Evolutionary conservation across 257 asterid species (phyloP).

Genomic region (Petrea volubilis): DNA sequence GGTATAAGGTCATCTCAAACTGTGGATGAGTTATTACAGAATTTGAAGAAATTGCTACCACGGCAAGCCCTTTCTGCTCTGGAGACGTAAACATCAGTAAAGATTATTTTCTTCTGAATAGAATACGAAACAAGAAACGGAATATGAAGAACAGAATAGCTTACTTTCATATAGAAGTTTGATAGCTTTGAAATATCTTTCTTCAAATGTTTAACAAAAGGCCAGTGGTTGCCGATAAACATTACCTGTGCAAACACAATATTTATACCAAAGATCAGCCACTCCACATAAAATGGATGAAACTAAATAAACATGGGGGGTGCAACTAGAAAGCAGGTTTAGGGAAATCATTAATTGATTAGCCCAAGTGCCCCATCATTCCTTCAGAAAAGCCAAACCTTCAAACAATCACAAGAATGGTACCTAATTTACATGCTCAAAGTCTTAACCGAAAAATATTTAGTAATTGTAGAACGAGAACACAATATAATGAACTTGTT

Average conservation of each 20-base stretch:
- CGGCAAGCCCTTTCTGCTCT: conserved; percentile 92
- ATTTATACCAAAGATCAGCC: conserved; percentile 4
- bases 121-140: conserved; percentile 10
- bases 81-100: conserved; percentile 5
- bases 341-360: conserved; percentile 5
- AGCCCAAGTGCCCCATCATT: conserved; percentile 1
- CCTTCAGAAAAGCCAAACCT: neutral
- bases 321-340: conserved; percentile 11
- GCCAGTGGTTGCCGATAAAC: conserved; percentile 92
- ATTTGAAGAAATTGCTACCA: conserved; percentile 87
- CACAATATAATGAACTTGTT: too few species aligned
- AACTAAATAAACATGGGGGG: neutral
- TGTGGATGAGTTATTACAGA: conserved; percentile 79
- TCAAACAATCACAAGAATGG: too few species aligned
- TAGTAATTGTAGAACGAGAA: too few species aligned
- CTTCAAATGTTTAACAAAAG: conserved; percentile 79
- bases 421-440: neutral
- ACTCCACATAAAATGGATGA: neutral
- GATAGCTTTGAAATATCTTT: conserved; percentile 78
- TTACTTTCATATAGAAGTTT: conserved; percentile 78
- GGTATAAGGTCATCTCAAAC: conserved; percentile 53
- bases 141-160: conserved; percentile 21
- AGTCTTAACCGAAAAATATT: neutral
- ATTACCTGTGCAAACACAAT: conserved; percentile 52
- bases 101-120: neutral